A percentile compares a stretch with the other conserved stretches of the same genome.
Conservation (phyloP, 176 grass and related monocot species). For the Paspalum vaginatum region DNA sequence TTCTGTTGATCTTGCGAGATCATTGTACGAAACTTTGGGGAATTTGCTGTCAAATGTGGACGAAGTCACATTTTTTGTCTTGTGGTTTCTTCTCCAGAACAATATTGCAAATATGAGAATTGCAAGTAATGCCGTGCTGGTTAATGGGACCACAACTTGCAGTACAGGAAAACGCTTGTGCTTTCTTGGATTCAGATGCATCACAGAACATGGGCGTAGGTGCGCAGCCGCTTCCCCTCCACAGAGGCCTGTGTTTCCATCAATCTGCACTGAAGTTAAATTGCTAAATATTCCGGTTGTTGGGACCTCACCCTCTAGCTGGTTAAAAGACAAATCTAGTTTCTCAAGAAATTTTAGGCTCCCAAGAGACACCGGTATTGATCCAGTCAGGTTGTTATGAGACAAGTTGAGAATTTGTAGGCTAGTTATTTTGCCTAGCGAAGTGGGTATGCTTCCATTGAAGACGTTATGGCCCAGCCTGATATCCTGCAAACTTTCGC, state of each 20-base stretch:
- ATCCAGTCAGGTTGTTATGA: slow-evolving; percentile 17
- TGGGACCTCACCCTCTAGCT: slow-evolving; percentile 38
- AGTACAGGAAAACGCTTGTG: neutral
- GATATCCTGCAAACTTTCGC: slow-evolving; percentile 27
- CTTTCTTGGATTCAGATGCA: neutral
- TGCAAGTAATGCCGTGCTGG: neutral
- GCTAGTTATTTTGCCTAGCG: neutral
- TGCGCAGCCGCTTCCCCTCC: neutral
- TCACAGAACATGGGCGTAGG: neutral
- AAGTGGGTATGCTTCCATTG: slow-evolving; percentile 27
- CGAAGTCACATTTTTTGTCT: neutral
- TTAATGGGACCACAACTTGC: slow-evolving; percentile 1
- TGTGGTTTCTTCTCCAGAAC: neutral
- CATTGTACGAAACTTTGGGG: neutral
- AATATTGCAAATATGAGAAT: neutral
- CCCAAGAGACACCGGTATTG: neutral
- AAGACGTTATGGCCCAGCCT: slow-evolving; percentile 14
- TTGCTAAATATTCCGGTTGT: slow-evolving; percentile 33
- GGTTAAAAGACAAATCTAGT: slow-evolving; percentile 39
- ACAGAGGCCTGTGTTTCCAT: slow-evolving; percentile 32
- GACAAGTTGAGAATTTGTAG: slow-evolving; percentile 8
- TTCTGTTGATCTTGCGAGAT: neutral
- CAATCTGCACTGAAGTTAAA: neutral
- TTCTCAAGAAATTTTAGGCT: neutral
- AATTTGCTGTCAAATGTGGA: neutral